Conservation (phyloP, 2,329 filamentous ascomycete species). For the Cordyceps cicadae region DNA sequence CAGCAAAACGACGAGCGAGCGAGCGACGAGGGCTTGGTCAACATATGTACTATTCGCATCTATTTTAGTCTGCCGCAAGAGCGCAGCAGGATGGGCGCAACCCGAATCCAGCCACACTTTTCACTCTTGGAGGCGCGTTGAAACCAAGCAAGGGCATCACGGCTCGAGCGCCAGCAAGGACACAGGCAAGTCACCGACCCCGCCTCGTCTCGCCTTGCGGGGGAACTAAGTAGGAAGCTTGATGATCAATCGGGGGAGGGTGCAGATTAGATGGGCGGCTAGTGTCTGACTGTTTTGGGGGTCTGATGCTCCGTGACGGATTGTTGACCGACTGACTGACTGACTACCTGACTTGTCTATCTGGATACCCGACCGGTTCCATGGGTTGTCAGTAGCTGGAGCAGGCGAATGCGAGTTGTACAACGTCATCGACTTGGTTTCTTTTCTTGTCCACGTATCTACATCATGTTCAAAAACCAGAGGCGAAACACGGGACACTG, state of each 20-base stretch:
- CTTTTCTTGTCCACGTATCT: too few relatives aligned
- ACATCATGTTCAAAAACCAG: too few relatives aligned
- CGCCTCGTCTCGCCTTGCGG: too few relatives aligned
- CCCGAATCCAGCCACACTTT: background rate
- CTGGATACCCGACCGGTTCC: background rate
- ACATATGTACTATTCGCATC: background rate
- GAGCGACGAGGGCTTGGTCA: background rate
- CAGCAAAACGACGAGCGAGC: background rate
- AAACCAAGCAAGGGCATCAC: background rate
- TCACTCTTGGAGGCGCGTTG: background rate
- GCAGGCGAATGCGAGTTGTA: background rate
- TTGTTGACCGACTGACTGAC: too few relatives aligned
- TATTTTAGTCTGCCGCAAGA: background rate
- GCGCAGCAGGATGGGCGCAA: background rate
- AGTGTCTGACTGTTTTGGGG: background rate
- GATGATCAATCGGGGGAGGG: background rate
- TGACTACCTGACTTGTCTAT: too few relatives aligned
- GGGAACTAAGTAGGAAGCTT: background rate
- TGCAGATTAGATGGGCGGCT: background rate
- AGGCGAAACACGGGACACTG: too few relatives aligned
- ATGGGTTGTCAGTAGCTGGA: background rate
- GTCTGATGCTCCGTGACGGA: background rate
- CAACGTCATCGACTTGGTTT: too few relatives aligned
- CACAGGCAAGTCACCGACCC: background rate
- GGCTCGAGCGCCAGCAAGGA: background rate